A percentile compares a stretch with the other conserved stretches of the same genome.
phyloP scores from a whole-genome alignment of 352 stramenopile genomes.

The Bremia lactucae region DNA sequence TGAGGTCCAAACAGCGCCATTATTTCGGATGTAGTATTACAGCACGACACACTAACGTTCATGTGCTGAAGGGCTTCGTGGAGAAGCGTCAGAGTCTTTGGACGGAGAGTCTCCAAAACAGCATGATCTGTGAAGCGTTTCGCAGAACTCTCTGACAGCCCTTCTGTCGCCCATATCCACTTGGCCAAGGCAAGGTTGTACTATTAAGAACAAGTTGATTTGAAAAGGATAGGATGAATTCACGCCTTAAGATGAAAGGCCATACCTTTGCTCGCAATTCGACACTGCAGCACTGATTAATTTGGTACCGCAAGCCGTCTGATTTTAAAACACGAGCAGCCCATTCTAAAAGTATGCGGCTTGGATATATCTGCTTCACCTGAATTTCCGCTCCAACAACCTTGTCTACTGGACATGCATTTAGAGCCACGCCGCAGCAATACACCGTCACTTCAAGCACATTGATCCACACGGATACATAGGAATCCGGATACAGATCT shows the following conservation, averaged over 20 bases:
- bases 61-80: constrained; percentile 35
- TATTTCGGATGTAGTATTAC: constrained; percentile 48
- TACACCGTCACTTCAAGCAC: constrained; percentile 39
- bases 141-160: constrained; percentile 4
- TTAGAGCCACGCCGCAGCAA: constrained; percentile 27
- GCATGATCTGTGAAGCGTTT: constrained; percentile 14
- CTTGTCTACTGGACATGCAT: background rate
- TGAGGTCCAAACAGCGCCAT: constrained; percentile 59
- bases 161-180: constrained; percentile 64
- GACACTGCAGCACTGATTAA: constrained; percentile 37
- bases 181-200: constrained; percentile 60
- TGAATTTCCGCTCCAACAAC: background rate
- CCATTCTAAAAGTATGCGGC: constrained; percentile 39
- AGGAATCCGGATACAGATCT: constrained; percentile 35
- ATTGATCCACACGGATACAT: constrained; percentile 46
- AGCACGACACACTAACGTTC: constrained; percentile 37
- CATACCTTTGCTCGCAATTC: constrained; percentile 50
- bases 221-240: background rate
- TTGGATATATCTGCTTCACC: constrained; percentile 45
- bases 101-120: constrained; percentile 36
- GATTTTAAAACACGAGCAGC: constrained; percentile 31
- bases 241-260: background rate
- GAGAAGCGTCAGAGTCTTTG: constrained; percentile 31
- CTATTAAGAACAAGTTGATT: constrained; percentile 13
- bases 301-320: constrained; percentile 28